Base-by-base conservation (phyloP, 495 filamentous ascomycete genomes). In the Lichina pygmaea region DNA sequence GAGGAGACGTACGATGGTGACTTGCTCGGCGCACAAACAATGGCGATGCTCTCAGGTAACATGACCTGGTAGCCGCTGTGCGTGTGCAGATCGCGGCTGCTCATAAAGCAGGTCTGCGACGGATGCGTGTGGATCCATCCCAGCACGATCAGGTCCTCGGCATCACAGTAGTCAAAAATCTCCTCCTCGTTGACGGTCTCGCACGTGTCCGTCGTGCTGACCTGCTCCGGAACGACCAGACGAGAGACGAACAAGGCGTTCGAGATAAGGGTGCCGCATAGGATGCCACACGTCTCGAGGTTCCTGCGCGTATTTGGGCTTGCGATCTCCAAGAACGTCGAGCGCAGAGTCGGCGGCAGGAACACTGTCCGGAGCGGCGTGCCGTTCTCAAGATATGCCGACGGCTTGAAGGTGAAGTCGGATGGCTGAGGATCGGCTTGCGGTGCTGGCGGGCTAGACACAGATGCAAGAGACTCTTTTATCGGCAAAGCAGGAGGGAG, bases 71-170 rank as follows among this genome's bases (percentile, higher is more conserved):
- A 95, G 15, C 82, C 83, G 33, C 70, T 69, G 53, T 94, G 89
- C 0, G 91, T 97, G 52, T 97, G 89, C 49, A 93, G 53, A 55
- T 97, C 89, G 34, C 86, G 67, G 33, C 77, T 85, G 60, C 83
- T 92, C 82, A 97, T 89, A 57, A 97, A 97, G 57, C 89, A 97
- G 2, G 83, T 92, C 62, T 97, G 91, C 0, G 76, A 81, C 0
- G 89, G 89, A 56, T 97, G 89, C 0, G 89, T 97, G 57, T 97
- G 89, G 47, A 97, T 97, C 89, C 89, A 97, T 45, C 89, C 89
- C 8, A 94, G 67, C 48, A 89, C 74, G 61, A 94, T 75, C 37
- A 95, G 55, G 41, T 93, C 81, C 52, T 93, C 75, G 7, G 64
- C 66, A 51, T 86, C 76, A 53, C 81, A 86, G 55, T 85, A 95